phyloP scores from a whole-genome alignment of 2,329 filamentous ascomycete genomes.

The Lizonia empirigonia region DNA sequence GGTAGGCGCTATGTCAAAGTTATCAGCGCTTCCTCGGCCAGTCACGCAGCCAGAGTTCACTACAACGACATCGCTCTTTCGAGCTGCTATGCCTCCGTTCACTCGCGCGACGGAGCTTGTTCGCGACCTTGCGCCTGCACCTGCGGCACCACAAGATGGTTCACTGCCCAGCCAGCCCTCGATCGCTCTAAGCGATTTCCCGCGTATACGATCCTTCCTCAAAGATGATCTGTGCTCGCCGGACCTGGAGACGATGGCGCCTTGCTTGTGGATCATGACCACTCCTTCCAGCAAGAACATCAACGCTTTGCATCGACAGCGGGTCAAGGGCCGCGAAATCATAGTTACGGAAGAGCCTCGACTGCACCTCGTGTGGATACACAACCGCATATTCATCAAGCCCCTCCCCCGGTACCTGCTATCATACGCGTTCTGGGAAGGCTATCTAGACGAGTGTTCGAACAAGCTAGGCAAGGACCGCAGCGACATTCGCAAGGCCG shows the following conservation, averaged over 20 bases:
- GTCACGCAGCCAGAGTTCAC: too few relatives aligned
- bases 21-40: too few relatives aligned
- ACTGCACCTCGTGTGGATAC: slow-evolving; percentile 29
- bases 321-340: slow-evolving; percentile 25
- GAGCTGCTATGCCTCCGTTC: slow-evolving; percentile 1
- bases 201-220: too few relatives aligned
- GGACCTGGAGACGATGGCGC: slow-evolving; percentile 28
- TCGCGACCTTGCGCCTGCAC: slow-evolving; percentile 19
- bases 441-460: slow-evolving; percentile 5
- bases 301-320: slow-evolving; percentile 26
- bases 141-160: slow-evolving; percentile 3
- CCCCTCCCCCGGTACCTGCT: slow-evolving; percentile 29
- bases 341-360: slow-evolving; percentile 28
- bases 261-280: slow-evolving; percentile 25
- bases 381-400: slow-evolving; percentile 10
- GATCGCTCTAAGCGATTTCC: too few relatives aligned
- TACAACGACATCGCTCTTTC: too few relatives aligned
- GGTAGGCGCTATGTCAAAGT: too few relatives aligned
- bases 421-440: slow-evolving; percentile 23
- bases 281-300: slow-evolving; percentile 25
- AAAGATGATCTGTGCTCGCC: slow-evolving; percentile 16
- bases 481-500: slow-evolving; percentile 20
- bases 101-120: slow-evolving; percentile 23
- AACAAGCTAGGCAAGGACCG: slow-evolving; percentile 5
- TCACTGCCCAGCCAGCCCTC: too few relatives aligned